A percentile compares a stretch with the other conserved stretches of the same genome.
Evolutionary conservation across 345 rosid species (phyloP).

Genomic region (Eucalyptus camaldulensis): DNA sequence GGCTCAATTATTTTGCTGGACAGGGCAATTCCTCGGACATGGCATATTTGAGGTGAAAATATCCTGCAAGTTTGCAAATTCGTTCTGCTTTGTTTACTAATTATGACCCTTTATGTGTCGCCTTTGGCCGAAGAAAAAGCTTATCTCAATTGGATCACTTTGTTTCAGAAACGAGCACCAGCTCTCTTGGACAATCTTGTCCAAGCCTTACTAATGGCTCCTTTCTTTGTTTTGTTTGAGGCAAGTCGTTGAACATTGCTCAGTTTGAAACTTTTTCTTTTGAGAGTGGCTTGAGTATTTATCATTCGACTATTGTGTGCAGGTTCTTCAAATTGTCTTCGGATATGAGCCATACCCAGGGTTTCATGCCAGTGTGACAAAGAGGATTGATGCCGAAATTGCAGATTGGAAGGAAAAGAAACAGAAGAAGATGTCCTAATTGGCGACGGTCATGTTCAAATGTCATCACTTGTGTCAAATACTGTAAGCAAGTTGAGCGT

Average conservation of each 20-base stretch:
- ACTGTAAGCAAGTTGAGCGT: neutral
- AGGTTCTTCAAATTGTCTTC: constrained; percentile 51
- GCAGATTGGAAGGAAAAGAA: constrained; percentile 42
- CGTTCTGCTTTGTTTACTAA: neutral
- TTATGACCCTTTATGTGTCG: neutral
- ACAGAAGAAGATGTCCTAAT: constrained; percentile 19
- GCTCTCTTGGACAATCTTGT: constrained; percentile 68
- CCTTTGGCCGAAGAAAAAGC: neutral
- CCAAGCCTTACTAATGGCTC: constrained; percentile 87
- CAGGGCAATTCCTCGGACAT: constrained; percentile 75
- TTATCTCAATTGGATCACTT: neutral
- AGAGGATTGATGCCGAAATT: constrained; percentile 43
- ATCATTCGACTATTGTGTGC: neutral
- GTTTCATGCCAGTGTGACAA: constrained; percentile 48
- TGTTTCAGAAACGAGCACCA: constrained; percentile 68
- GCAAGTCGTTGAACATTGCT: constrained; percentile 4
- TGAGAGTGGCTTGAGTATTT: neutral
- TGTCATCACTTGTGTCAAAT: neutral
- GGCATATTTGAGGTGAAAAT: constrained; percentile 70
- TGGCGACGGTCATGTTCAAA: neutral
- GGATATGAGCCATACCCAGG: constrained; percentile 85
- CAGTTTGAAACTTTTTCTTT: neutral
- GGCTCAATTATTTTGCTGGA: constrained; percentile 70
- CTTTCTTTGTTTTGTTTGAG: constrained; percentile 91
- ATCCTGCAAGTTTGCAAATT: neutral